Conservation (phyloP, 75 land plant genomes). For the Pseudotsuga menziesii region DNA sequence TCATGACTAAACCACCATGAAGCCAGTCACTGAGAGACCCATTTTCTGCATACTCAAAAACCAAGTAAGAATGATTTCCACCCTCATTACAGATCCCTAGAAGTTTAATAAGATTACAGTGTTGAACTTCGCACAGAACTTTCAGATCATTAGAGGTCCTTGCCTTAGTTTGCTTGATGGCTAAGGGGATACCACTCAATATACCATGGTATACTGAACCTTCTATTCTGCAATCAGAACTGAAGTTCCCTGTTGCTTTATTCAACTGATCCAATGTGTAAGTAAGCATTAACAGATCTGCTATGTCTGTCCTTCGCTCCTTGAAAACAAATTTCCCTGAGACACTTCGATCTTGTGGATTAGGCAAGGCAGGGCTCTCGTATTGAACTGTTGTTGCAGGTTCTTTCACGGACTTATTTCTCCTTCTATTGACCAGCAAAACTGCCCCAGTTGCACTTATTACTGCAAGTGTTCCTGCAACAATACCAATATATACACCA, state of each 20-base stretch:
- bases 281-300: background rate
- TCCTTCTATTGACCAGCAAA: background rate
- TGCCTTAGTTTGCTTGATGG: slow-evolving; percentile 59
- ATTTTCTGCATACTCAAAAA: slow-evolving; percentile 80
- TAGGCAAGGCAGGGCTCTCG: background rate
- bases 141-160: slow-evolving; percentile 51
- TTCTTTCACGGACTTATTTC: background rate
- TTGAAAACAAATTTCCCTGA: background rate
- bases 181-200: slow-evolving; percentile 33
- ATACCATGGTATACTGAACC: slow-evolving; percentile 60
- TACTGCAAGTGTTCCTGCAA: slow-evolving; percentile 4
- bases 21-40: slow-evolving; percentile 71
- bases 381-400: background rate
- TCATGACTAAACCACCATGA: slow-evolving; percentile 10
- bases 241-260: slow-evolving; percentile 60
- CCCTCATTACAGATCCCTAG: slow-evolving; percentile 42
- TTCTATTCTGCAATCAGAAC: slow-evolving; percentile 31
- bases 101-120: slow-evolving; percentile 55
- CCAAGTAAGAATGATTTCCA: slow-evolving; percentile 35
- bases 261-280: slow-evolving; percentile 50
- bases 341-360: background rate
- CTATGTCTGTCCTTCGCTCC: background rate
- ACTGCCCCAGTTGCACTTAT: background rate
- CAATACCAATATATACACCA: slow-evolving; percentile 4
- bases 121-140: slow-evolving; percentile 50